Percentiles rank a stretch among this genome's conserved stretches.
Evolutionary conservation across 805 yeast genomes (phyloP).

Genomic region (Schizosaccharomyces lindneri): DNA sequence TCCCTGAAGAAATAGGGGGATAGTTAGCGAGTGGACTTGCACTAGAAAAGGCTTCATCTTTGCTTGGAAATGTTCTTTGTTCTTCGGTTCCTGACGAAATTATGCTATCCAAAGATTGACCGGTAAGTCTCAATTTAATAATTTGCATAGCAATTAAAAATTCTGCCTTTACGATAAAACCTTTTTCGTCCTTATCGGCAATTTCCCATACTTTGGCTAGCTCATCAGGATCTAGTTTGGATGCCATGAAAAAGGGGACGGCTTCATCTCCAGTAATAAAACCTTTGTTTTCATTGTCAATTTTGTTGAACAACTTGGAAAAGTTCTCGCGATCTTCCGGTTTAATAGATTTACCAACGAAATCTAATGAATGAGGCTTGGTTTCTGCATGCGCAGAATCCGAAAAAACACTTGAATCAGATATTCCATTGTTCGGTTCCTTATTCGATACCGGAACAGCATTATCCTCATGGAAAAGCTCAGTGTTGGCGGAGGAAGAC

Average conservation of each 20-base stretch:
- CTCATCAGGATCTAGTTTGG: slow-evolving; percentile 59
- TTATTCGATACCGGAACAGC: background rate
- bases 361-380: background rate
- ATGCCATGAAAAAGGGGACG: slow-evolving; percentile 70
- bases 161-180: slow-evolving; percentile 54
- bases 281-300: slow-evolving; percentile 20
- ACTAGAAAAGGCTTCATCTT: too few species aligned
- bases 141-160: slow-evolving; percentile 85
- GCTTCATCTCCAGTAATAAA: slow-evolving; percentile 51
- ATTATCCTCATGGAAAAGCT: background rate
- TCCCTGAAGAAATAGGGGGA: too few species aligned
- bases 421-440: too few species aligned
- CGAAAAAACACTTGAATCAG: background rate
- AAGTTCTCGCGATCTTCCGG: background rate
- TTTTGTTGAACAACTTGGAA: background rate
- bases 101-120: slow-evolving; percentile 27
- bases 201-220: slow-evolving; percentile 87
- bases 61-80: too few species aligned
- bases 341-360: background rate
- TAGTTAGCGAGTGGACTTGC: too few species aligned
- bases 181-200: slow-evolving; percentile 69
- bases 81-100: background rate
- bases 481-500: background rate
- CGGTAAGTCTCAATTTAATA: slow-evolving; percentile 62
- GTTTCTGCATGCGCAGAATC: background rate